Evolutionary conservation across 2,329 filamentous ascomycete genomes (phyloP).

Genomic region (Botryotinia convoluta): DNA sequence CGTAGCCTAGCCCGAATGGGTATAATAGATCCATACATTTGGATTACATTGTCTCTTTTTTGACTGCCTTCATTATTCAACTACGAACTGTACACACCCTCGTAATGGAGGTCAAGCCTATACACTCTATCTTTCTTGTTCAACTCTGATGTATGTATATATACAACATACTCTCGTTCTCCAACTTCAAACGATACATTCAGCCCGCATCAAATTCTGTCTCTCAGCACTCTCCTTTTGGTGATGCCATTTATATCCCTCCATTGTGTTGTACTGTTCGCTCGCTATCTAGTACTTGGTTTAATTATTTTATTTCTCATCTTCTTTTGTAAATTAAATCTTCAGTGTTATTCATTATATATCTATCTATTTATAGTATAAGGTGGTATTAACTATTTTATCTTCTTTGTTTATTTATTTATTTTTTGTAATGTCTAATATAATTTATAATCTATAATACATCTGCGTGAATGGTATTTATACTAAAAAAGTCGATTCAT

Average conservation of each 20-base stretch:
- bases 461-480: no score
- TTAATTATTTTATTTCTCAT: no score
- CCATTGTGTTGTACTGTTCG: neutral
- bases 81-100: neutral
- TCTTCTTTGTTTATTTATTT: no score
- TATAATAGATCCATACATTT: neutral
- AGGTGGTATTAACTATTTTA: no score
- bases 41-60: neutral
- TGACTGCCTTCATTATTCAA: neutral
- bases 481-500: no score
- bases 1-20: neutral
- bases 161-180: neutral
- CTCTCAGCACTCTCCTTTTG: neutral
- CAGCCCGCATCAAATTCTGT: accelerated
- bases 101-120: neutral
- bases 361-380: no score
- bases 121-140: neutral
- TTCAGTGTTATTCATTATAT: no score
- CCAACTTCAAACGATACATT: neutral
- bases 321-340: no score
- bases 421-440: no score
- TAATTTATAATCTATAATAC: no score
- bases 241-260: neutral
- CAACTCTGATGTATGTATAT: neutral
- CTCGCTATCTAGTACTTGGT: no score